Evolutionary conservation across 345 rosid genomes (phyloP).

Genomic region (Hibiscus tridactylites): DNA sequence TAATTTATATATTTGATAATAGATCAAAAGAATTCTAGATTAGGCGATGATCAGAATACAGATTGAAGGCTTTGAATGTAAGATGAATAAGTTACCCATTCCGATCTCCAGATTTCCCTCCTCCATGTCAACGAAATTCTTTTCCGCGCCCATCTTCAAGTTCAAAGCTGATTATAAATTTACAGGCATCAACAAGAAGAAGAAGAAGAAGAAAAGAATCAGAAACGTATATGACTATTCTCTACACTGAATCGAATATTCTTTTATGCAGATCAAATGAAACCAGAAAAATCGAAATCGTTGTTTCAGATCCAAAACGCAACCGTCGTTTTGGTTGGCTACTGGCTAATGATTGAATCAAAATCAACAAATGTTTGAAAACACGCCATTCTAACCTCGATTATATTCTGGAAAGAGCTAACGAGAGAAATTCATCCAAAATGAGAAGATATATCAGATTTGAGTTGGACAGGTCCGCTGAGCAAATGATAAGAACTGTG

Average conservation of each 20-base stretch:
- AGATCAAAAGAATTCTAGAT: background rate
- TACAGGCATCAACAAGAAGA: background rate
- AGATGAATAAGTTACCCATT: conserved; percentile 49
- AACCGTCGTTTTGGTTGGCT: background rate
- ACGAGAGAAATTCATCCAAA: conserved; percentile 1
- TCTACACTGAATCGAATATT: background rate
- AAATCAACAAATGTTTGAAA: background rate
- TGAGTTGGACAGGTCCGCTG: background rate
- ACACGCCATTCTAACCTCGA: background rate
- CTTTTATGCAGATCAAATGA: background rate
- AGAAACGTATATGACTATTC: background rate
- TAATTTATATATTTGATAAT: background rate
- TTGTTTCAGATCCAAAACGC: conserved; percentile 2
- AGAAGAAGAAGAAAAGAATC: background rate
- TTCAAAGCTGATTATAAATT: background rate
- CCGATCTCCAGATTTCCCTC: conserved; percentile 76
- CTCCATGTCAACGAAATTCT: conserved; percentile 51
- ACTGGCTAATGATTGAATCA: background rate
- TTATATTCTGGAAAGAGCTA: background rate
- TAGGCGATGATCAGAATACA: background rate
- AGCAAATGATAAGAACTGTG: background rate
- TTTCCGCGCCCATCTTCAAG: conserved; percentile 47
- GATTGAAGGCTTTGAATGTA: background rate
- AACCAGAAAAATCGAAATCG: background rate
- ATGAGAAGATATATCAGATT: background rate